These are phyloP conservation scores for Aspergillus bombycis DNA, from an alignment of 2,329 filamentous ascomycete species.

Conservation along the genomic window DNA sequence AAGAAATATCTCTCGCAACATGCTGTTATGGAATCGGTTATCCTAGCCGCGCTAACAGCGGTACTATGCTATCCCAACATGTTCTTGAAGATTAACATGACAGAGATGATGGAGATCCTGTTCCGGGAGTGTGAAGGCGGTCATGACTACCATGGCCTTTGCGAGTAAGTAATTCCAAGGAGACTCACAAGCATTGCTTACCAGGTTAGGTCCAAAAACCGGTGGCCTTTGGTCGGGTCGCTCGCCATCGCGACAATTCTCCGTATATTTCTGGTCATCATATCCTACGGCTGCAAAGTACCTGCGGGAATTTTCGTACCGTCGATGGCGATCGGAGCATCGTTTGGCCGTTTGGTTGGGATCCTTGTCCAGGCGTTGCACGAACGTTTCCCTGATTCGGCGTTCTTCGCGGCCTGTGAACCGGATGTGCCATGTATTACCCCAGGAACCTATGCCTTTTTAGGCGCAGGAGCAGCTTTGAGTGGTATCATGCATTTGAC, in stretches of 20 bases:
- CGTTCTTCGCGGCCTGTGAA: conserved; percentile 85
- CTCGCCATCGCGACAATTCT: conserved; percentile 78
- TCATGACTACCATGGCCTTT: conserved; percentile 87
- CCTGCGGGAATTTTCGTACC: conserved; percentile 97
- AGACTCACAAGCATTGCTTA: conserved; percentile 7
- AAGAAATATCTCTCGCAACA: conserved; percentile 88
- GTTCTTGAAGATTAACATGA: conserved; percentile 97
- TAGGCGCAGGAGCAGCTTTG: conserved; percentile 87
- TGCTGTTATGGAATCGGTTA: conserved; percentile 81
- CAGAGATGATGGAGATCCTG: conserved; percentile 97
- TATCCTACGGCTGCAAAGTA: conserved; percentile 97
- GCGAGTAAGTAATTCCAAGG: conserved; percentile 60
- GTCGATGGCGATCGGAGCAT: conserved; percentile 95
- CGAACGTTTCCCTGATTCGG: conserved; percentile 77
- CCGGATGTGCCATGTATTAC: conserved; percentile 96
- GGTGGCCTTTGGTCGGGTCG: conserved; percentile 77
- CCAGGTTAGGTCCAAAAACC: conserved; percentile 58
- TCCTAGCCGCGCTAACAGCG: conserved; percentile 81
- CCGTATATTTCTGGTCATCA: conserved; percentile 81
- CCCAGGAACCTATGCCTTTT: conserved; percentile 93
- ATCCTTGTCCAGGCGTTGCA: conserved; percentile 90
- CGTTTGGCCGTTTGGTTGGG: conserved; percentile 90
- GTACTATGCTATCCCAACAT: conserved; percentile 96
- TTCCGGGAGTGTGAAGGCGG: conserved; percentile 90
- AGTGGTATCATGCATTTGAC: conserved; percentile 99